phyloP scores from a whole-genome alignment of 1,284 basidiomycete genomes.

The Bjerkandera adusta region DNA sequence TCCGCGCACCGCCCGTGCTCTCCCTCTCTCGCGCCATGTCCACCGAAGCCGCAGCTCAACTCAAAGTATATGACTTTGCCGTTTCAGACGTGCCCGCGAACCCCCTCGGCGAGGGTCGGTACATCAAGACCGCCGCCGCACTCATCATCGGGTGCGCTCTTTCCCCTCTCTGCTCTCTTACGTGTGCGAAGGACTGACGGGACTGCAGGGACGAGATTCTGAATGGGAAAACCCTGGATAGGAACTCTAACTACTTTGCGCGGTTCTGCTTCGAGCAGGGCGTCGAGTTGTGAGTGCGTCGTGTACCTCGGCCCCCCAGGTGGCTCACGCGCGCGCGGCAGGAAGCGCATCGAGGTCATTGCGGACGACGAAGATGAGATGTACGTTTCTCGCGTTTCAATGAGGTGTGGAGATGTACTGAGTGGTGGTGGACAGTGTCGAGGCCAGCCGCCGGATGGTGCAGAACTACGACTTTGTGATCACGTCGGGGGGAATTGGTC shows the following conservation, averaged over 20 bases:
- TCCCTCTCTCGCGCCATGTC: constrained; percentile 4
- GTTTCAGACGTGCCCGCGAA: constrained; percentile 57
- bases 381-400: constrained; percentile 40
- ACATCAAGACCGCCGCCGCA: constrained; percentile 70
- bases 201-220: constrained; percentile 73
- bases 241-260: constrained; percentile 84
- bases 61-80: constrained; percentile 41
- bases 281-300: constrained; percentile 80
- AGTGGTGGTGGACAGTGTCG: constrained; percentile 65
- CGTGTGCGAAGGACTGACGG: neutral
- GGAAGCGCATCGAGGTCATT: constrained; percentile 89
- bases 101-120: constrained; percentile 64
- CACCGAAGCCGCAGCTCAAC: constrained; percentile 3
- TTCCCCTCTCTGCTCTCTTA: neutral
- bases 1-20: neutral
- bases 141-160: constrained; percentile 71
- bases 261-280: constrained; percentile 87
- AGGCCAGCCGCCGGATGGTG: constrained; percentile 85
- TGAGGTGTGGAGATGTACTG: neutral
- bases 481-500: constrained; percentile 84
- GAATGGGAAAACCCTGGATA: constrained; percentile 86
- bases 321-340: constrained; percentile 27
- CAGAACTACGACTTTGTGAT: constrained; percentile 84
- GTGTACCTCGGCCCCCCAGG: neutral
- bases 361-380: constrained; percentile 90